Conservation (phyloP, 1,284 basidiomycete species). For the Boletus semigastroideus region DNA sequence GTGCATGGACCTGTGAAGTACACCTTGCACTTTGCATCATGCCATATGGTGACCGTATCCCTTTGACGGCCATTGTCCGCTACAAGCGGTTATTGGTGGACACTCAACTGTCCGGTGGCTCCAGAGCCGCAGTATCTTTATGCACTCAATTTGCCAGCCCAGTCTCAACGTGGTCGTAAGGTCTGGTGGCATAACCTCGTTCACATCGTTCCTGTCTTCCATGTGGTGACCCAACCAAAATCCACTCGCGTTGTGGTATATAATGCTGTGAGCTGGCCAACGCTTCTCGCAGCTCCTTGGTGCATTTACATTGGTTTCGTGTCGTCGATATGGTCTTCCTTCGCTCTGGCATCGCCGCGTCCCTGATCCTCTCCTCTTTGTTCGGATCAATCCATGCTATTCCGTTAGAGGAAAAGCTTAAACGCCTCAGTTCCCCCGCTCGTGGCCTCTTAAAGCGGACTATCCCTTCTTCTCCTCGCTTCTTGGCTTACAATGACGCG, state of each 20-base stretch:
- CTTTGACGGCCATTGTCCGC: no score
- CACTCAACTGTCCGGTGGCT: no score
- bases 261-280: slow-evolving; percentile 8
- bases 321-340: slow-evolving; percentile 19
- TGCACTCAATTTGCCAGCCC: no score
- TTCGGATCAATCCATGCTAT: slow-evolving; percentile 10
- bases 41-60: no score
- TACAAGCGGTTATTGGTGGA: no score
- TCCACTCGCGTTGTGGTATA: slow-evolving; percentile 9
- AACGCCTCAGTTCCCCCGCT: slow-evolving; percentile 26
- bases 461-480: slow-evolving; percentile 36
- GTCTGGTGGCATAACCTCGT: no score
- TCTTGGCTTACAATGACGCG: slow-evolving; percentile 44
- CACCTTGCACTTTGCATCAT: no score
- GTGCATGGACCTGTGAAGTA: no score
- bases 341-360: slow-evolving; percentile 4
- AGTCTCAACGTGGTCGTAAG: no score
- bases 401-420: slow-evolving; percentile 21
- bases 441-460: slow-evolving; percentile 41
- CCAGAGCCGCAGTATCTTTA: no score
- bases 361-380: slow-evolving; percentile 7
- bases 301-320: background rate
- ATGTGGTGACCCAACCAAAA: slow-evolving; percentile 2
- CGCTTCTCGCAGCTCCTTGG: background rate
- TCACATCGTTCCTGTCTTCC: slow-evolving; percentile 7